Base-by-base conservation (phyloP, 257 asterid genomes). In the Solanum gandarillasii region DNA sequence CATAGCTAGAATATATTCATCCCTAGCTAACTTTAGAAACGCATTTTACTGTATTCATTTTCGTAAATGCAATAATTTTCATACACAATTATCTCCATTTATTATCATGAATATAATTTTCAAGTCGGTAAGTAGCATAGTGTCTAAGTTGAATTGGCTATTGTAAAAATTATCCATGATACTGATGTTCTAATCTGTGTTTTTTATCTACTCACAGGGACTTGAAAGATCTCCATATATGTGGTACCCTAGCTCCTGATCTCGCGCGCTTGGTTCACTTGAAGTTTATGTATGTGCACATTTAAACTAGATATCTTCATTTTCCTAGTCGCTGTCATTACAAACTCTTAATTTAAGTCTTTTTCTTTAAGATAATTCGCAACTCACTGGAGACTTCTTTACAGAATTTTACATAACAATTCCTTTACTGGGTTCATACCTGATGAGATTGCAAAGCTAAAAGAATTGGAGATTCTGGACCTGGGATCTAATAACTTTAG, bases 351-450 rank as follows among this genome's bases (percentile, higher is more conserved):
- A 18, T 34, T 25, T 27, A 79, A 43, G 27, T 79, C 39, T 43
- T 39, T 27, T 16, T 43, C 85, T 79, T 43, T 27, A 27, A 79
- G 67, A 43, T 79, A 8, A 79, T 43, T 43, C 14, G 25, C 85
- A 43, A 43, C 85, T 79, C 67, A 43, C 67, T 43, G 85, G 85
- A 79, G 85, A 16, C 60, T 60, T 65, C 58, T 84, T 70, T 84
- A 89, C 95, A 97, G 99, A 92, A 89, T 90, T 86, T 89, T 97
- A 84, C 93, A 95, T 87, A 95, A 97, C 91, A 97, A 97, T 90
- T 95, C 98, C 12, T 97, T 97, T 90, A 92, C 91, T 21, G 99
- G 98, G 67, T 84, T 83, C 89, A 89, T 97, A 74, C 99, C 99
- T 16, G 91, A 90, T 27, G 95, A 93, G 88, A 91, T 97, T 78